phyloP scores from a whole-genome alignment of 345 rosid genomes.

The Eucalyptus cladocalyx region DNA sequence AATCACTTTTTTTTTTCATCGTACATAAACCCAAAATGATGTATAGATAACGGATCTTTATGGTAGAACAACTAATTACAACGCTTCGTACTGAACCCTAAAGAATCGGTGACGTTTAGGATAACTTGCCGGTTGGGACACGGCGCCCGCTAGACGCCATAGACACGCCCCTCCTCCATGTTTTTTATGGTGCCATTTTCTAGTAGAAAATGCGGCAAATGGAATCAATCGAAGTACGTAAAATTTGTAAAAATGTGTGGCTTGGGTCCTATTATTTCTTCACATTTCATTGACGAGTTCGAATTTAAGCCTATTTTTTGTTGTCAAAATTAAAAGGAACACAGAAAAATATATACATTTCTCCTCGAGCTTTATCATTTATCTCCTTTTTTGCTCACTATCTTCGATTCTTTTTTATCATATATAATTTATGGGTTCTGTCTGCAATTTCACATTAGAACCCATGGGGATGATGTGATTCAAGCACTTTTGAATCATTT shows the following conservation, averaged over 20 bases:
- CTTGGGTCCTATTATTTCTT: not conserved
- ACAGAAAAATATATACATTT: not conserved
- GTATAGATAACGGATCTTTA: too few species aligned
- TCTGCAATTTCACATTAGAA: not conserved
- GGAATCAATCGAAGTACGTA: accelerated
- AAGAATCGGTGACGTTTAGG: not conserved
- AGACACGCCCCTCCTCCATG: not conserved
- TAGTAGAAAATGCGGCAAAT: not conserved
- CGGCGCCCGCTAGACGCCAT: not conserved
- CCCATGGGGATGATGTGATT: not conserved
- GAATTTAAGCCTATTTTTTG: not conserved
- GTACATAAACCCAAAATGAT: not conserved
- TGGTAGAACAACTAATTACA: not conserved
- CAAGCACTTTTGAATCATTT: not conserved
- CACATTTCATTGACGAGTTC: not conserved
- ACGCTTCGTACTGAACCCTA: not conserved
- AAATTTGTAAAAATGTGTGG: not conserved
- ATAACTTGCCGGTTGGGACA: not conserved
- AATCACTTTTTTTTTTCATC: not conserved
- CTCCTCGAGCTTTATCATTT: not conserved
- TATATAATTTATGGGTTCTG: not conserved
- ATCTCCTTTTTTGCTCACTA: not conserved
- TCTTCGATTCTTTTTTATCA: not conserved
- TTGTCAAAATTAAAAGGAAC: not conserved
- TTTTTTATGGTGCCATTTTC: not conserved